A percentile compares a stretch with the other conserved stretches of the same genome.
Conservation (phyloP, 2,329 filamentous ascomycete genomes). For the Hymenoscyphus linearis region DNA sequence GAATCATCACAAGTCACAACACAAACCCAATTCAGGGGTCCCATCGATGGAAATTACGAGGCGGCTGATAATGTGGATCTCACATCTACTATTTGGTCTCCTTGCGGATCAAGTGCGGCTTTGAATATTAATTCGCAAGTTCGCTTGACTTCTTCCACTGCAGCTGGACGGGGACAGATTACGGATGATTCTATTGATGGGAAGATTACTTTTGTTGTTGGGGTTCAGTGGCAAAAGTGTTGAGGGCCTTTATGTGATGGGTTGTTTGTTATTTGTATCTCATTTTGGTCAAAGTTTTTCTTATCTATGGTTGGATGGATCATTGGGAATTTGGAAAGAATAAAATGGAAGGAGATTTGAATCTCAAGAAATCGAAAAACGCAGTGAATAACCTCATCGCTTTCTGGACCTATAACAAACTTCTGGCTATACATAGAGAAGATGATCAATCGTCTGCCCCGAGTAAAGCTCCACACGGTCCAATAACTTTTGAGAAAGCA, state of each 20-base stretch:
- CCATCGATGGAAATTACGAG: conserved; percentile 13
- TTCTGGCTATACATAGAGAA: too few relatives aligned
- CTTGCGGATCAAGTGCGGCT: conserved; percentile 13
- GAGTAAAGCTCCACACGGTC: neutral
- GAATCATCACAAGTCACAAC: conserved; percentile 15
- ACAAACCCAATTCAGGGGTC: conserved; percentile 17
- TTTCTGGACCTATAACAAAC: too few relatives aligned
- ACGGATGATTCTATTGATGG: conserved; percentile 19
- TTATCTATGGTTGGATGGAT: neutral
- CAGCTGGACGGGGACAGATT: conserved; percentile 10
- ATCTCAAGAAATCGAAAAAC: too few relatives aligned
- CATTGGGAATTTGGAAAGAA: too few relatives aligned
- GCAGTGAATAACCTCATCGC: too few relatives aligned
- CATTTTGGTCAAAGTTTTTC: neutral
- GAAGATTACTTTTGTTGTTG: conserved; percentile 18
- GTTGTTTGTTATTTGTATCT: neutral
- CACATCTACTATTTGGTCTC: conserved; percentile 20
- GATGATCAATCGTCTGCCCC: too few relatives aligned
- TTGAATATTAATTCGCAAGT: conserved; percentile 23
- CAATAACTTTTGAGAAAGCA: conserved; percentile 6
- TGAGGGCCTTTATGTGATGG: neutral
- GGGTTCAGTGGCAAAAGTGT: conserved; percentile 17
- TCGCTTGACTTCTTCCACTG: conserved; percentile 7
- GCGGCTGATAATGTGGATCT: conserved; percentile 11
- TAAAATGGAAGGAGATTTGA: too few relatives aligned